These are phyloP conservation scores for Conringia planisiliqua DNA, from an alignment of 345 rosid genomes.

Conservation along the genomic window DNA sequence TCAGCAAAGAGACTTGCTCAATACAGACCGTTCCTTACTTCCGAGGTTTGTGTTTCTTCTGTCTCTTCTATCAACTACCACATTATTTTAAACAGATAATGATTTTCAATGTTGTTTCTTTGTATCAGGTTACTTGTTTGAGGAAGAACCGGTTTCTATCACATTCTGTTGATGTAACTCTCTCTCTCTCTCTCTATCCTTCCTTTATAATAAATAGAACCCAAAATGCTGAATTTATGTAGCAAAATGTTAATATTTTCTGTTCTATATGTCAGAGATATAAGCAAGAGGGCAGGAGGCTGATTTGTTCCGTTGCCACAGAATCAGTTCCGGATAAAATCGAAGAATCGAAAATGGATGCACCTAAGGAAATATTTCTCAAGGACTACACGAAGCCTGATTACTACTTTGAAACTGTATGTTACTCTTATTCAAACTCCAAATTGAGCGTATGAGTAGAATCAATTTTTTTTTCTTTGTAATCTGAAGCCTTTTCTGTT, in stretches of 20 bases:
- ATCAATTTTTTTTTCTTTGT: constrained; percentile 18
- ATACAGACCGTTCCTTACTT: constrained; percentile 41
- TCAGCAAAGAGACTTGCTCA: constrained; percentile 41
- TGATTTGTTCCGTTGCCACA: constrained; percentile 77
- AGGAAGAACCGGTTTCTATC: constrained; percentile 39
- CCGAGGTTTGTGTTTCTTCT: constrained; percentile 50
- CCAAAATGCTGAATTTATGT: constrained; percentile 14
- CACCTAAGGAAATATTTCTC: constrained; percentile 85
- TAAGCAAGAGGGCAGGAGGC: constrained; percentile 46
- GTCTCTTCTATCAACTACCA: neutral
- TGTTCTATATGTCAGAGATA: constrained; percentile 46
- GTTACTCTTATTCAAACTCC: neutral
- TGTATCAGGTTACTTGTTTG: constrained; percentile 42
- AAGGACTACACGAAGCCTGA: constrained; percentile 93
- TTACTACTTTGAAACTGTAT: constrained; percentile 84
- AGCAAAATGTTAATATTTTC: neutral
- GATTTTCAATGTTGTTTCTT: neutral
- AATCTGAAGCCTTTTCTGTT: neutral
- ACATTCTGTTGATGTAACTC: constrained; percentile 49
- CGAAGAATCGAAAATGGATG: constrained; percentile 73
- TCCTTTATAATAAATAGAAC: neutral
- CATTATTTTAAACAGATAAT: neutral
- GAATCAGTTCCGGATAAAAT: constrained; percentile 52
- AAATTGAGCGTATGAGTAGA: neutral
- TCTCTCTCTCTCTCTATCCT: constrained; percentile 3